Conservation (phyloP, 192 early-diverging fungal species). For the Ambispora gerdemannii region DNA sequence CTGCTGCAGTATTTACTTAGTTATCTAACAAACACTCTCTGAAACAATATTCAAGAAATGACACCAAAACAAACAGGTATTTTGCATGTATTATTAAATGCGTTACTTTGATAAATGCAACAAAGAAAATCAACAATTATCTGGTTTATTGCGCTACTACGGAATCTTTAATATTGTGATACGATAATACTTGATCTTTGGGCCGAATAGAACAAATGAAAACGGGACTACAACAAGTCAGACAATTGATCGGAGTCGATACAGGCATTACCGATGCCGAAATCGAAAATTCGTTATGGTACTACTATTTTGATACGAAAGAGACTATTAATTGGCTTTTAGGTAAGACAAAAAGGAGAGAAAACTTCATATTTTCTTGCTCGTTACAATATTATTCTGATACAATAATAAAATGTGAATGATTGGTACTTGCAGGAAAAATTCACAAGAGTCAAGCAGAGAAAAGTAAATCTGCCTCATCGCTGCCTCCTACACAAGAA, state of each 20-base stretch:
- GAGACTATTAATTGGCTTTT: conserved; percentile 63
- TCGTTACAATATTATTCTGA: background rate
- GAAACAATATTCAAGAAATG: background rate
- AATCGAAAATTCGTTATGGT: conserved; percentile 69
- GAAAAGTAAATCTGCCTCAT: background rate
- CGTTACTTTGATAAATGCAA: too few species aligned
- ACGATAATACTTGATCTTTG: background rate
- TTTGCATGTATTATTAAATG: background rate
- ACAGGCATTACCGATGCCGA: conserved; percentile 55
- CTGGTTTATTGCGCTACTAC: background rate
- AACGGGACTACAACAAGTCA: conserved; percentile 57
- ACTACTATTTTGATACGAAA: conserved; percentile 69
- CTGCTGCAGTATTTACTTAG: background rate
- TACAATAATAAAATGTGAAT: conserved; percentile 35
- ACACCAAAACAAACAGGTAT: background rate
- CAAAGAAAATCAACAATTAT: background rate
- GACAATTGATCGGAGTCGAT: conserved; percentile 54
- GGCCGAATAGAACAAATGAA: conserved; percentile 42
- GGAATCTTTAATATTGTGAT: background rate
- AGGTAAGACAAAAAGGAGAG: too few species aligned
- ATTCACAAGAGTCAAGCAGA: background rate
- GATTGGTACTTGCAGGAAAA: conserved; percentile 13
- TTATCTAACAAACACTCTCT: background rate
- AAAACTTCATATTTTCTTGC: background rate
- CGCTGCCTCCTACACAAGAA: background rate